Evolutionary conservation across 768 basidiomycete species (phyloP).

Genomic region (Trametes punicea): DNA sequence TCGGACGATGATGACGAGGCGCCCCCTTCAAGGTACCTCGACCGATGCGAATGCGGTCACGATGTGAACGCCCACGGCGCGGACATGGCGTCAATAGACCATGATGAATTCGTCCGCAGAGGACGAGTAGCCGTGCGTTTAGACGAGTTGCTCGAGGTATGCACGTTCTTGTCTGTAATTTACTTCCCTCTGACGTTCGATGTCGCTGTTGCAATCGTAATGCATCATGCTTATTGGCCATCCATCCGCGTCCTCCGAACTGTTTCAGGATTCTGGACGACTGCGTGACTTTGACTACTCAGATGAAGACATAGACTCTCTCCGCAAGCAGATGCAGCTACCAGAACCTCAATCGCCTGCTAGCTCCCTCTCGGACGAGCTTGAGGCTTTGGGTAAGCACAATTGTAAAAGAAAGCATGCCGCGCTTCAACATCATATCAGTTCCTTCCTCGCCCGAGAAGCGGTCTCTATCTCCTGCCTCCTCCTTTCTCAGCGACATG

Average conservation of each 20-base stretch:
- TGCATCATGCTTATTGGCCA: not conserved
- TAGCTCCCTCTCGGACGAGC: conserved; percentile 43
- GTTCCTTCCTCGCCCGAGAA: conserved; percentile 30
- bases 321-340: conserved; percentile 67
- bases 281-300: conserved; percentile 78
- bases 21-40: conserved; percentile 45
- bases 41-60: conserved; percentile 70
- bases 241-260: not conserved
- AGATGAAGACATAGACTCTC: conserved; percentile 64
- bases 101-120: conserved; percentile 66
- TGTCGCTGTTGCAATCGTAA: not conserved
- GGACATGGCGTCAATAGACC: conserved; percentile 50
- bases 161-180: conserved; percentile 19
- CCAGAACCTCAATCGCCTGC: conserved; percentile 47
- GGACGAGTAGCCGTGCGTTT: conserved; percentile 73
- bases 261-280: conserved; percentile 64
- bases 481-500: conserved; percentile 29
- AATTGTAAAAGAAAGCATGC: not conserved
- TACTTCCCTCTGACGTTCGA: not conserved
- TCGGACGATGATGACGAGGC: conserved; percentile 63
- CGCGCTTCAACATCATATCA: not conserved
- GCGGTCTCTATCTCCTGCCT: conserved; percentile 31
- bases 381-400: conserved; percentile 51
- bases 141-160: conserved; percentile 79
- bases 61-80: conserved; percentile 63